Percentiles rank a stretch among this genome's conserved stretches.
phyloP scores from a whole-genome alignment of 352 stramenopile species.

The Phytophthora pisi region DNA sequence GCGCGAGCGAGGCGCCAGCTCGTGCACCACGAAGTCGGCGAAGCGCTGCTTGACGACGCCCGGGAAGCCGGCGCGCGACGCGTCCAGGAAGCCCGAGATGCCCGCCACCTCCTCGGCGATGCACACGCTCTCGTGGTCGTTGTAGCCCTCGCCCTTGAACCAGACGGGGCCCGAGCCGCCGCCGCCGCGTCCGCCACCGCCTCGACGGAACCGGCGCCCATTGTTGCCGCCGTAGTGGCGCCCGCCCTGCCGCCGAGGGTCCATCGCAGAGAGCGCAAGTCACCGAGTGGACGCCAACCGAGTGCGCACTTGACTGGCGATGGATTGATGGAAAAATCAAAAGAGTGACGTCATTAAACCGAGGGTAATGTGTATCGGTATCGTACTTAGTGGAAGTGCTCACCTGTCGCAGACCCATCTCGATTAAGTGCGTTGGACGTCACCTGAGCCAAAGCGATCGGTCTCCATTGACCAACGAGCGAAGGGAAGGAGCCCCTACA shows the following conservation, averaged over 20 bases:
- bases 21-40: slow-evolving; percentile 87
- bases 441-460: background rate
- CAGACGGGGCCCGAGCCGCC: slow-evolving; percentile 26
- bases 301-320: background rate
- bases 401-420: background rate
- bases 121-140: slow-evolving; percentile 62
- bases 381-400: background rate
- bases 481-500: too few species aligned
- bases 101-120: slow-evolving; percentile 69
- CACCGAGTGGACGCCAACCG: too few species aligned
- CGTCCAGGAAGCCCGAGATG: slow-evolving; percentile 57
- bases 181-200: background rate
- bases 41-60: slow-evolving; percentile 84
- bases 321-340: too few species aligned
- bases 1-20: slow-evolving; percentile 41
- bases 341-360: too few species aligned
- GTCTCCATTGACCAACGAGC: slow-evolving; percentile 34
- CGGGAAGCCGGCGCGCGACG: slow-evolving; percentile 51
- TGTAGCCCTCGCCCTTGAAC: slow-evolving; percentile 73
- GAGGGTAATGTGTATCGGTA: background rate
- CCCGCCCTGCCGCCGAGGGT: slow-evolving; percentile 20
- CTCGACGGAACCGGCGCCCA: slow-evolving; percentile 22
- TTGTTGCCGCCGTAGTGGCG: slow-evolving; percentile 25
- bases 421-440: slow-evolving; percentile 1
- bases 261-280: too few species aligned